A percentile compares a stretch with the other conserved stretches of the same genome.
Evolutionary conservation across 2,329 filamentous ascomycete genomes (phyloP).

Genomic region (Geosmithia putterillii): DNA sequence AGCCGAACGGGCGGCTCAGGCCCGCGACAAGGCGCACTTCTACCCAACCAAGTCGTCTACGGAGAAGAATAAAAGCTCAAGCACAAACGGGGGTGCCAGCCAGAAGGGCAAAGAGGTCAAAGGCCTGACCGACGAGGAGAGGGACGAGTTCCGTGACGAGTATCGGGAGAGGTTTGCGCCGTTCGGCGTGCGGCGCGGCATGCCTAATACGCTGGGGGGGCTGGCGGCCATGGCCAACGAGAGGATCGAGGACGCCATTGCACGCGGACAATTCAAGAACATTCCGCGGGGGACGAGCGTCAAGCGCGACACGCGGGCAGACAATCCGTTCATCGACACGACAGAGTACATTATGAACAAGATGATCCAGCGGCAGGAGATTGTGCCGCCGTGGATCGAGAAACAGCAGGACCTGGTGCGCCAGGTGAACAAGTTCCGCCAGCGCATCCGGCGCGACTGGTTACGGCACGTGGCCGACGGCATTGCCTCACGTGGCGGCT

Average conservation of each 20-base stretch:
- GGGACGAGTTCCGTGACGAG: slow-evolving; percentile 57
- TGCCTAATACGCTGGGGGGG: slow-evolving; percentile 68
- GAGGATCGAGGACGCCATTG: slow-evolving; percentile 86
- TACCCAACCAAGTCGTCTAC: slow-evolving; percentile 18
- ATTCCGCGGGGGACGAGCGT: slow-evolving; percentile 67
- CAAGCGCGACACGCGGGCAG: slow-evolving; percentile 70
- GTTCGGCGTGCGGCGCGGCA: slow-evolving; percentile 42
- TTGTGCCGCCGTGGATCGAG: slow-evolving; percentile 96
- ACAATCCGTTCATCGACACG: slow-evolving; percentile 85
- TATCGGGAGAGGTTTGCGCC: slow-evolving; percentile 73
- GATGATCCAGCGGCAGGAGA: slow-evolving; percentile 92
- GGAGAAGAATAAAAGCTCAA: not conserved
- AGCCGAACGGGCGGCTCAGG: slow-evolving; percentile 36
- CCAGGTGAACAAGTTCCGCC: slow-evolving; percentile 57
- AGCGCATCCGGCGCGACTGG: slow-evolving; percentile 72
- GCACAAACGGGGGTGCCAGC: not conserved
- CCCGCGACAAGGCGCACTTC: slow-evolving; percentile 42
- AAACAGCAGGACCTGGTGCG: slow-evolving; percentile 85
- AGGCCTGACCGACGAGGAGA: slow-evolving; percentile 57
- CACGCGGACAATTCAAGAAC: slow-evolving; percentile 76
- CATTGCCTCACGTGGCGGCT: slow-evolving; percentile 62
- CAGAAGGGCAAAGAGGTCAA: slow-evolving; percentile 10
- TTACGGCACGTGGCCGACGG: slow-evolving; percentile 65
- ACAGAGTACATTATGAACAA: slow-evolving; percentile 98
- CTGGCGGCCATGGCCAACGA: slow-evolving; percentile 79